Conservation (phyloP, 2,329 filamentous ascomycete species). For the Metarhizium brunneum region DNA sequence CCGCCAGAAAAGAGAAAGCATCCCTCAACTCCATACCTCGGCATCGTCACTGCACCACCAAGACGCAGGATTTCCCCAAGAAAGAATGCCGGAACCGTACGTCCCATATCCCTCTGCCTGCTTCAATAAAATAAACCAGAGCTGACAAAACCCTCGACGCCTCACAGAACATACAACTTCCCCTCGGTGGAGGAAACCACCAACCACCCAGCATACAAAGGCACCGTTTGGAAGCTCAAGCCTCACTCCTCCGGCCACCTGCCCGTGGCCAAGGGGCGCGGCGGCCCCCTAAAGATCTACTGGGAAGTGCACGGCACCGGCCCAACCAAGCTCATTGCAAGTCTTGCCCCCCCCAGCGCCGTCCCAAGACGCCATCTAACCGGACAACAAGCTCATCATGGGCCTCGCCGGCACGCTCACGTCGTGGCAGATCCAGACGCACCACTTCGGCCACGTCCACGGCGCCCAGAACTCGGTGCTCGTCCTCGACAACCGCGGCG, state of each 20-base stretch:
- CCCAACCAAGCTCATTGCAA: slow-evolving; percentile 61
- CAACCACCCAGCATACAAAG: slow-evolving; percentile 56
- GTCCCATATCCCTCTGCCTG: background rate
- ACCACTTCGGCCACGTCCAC: slow-evolving; percentile 68
- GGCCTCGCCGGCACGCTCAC: slow-evolving; percentile 61
- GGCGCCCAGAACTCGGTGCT: slow-evolving; percentile 62
- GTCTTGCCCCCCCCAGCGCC: slow-evolving; percentile 21
- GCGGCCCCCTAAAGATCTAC: slow-evolving; percentile 65
- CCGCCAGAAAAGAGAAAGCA: no score
- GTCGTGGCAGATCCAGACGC: slow-evolving; percentile 75
- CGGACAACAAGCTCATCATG: slow-evolving; percentile 58
- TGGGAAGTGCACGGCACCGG: slow-evolving; percentile 77
- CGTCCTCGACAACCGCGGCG: slow-evolving; percentile 75
- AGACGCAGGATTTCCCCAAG: background rate
- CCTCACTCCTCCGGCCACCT: slow-evolving; percentile 53
- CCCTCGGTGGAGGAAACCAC: slow-evolving; percentile 48
- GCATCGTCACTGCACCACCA: background rate
- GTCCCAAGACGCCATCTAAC: no score
- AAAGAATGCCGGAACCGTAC: background rate
- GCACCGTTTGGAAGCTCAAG: slow-evolving; percentile 60
- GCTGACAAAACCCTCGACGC: background rate
- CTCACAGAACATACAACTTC: slow-evolving; percentile 12
- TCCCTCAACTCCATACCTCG: background rate
- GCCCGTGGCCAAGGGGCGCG: slow-evolving; percentile 57
- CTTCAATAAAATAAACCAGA: background rate